Percentiles rank a stretch among this genome's conserved stretches.
Conservation (phyloP, 345 rosid genomes). For the Eucalyptus globulus region DNA sequence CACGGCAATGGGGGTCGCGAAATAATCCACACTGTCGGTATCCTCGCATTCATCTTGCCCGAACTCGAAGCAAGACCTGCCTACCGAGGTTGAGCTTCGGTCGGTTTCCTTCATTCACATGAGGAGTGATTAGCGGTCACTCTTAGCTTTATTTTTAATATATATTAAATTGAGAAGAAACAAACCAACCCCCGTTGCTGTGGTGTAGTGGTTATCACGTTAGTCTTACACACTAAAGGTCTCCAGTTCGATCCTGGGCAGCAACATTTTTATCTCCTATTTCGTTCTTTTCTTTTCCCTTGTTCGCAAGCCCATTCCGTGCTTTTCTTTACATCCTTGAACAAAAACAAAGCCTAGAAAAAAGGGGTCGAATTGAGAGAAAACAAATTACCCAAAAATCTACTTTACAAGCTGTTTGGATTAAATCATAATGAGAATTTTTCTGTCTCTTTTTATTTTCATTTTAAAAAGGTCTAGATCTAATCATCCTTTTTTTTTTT, state of each 20-base stretch:
- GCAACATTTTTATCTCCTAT: not conserved
- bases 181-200: not conserved
- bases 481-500: not conserved
- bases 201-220: slow-evolving; percentile 48
- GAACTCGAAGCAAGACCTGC: not conserved
- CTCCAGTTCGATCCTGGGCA: slow-evolving; percentile 48
- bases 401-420: not conserved
- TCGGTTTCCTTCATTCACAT: not conserved
- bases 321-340: not conserved
- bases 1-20: not conserved
- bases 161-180: accelerated
- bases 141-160: not conserved
- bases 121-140: accelerated
- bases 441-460: not conserved
- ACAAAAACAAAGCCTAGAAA: not conserved
- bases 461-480: not conserved
- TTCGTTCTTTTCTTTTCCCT: accelerated
- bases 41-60: not conserved
- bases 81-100: not conserved
- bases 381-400: not conserved
- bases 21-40: not conserved
- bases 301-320: not conserved
- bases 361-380: not conserved
- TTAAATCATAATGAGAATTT: not conserved
- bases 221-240: slow-evolving; percentile 41